phyloP scores from a whole-genome alignment of 208 protist genomes.

The Acanthamoeba sp. region DNA sequence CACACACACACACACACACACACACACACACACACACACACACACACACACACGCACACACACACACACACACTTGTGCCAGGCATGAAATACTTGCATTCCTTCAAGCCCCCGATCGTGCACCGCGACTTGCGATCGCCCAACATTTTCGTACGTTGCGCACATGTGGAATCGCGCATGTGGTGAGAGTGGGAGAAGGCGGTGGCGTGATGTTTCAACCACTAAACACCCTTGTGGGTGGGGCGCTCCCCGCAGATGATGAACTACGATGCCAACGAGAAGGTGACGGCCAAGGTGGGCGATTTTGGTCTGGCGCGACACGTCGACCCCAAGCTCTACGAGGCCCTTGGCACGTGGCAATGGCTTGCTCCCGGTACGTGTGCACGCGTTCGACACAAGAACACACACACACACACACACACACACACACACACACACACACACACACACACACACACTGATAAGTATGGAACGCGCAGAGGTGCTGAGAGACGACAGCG shows the following conservation, averaged over 20 bases:
- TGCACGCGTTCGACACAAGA: neutral
- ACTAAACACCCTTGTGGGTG: too few species aligned
- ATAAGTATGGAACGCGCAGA: too few species aligned
- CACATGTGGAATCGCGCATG: too few species aligned
- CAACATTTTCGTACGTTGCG: constrained; percentile 76
- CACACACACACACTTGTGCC: too few species aligned
- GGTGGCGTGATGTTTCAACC: too few species aligned
- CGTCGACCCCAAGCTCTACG: constrained; percentile 63
- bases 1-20: too few species aligned
- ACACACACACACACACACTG: too few species aligned
- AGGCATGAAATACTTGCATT: constrained; percentile 74
- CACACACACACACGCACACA: too few species aligned
- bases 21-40: too few species aligned
- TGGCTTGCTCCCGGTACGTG: constrained; percentile 80
- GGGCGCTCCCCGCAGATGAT: too few species aligned
- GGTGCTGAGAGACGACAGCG: constrained; percentile 43
- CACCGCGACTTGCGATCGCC: constrained; percentile 80
- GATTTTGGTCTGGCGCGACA: constrained; percentile 79
- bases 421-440: too few species aligned
- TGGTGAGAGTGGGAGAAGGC: too few species aligned
- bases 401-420: constrained; percentile 26
- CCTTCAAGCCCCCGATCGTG: constrained; percentile 77
- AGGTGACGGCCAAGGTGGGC: constrained; percentile 76
- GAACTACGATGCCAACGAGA: constrained; percentile 8
- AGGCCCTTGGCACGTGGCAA: constrained; percentile 66